Evolutionary conservation across 2,329 filamentous ascomycete species (phyloP), one percentile per base, ranked within the genome.

Genomic region (Ceratocystis cacaofunesta): DNA sequence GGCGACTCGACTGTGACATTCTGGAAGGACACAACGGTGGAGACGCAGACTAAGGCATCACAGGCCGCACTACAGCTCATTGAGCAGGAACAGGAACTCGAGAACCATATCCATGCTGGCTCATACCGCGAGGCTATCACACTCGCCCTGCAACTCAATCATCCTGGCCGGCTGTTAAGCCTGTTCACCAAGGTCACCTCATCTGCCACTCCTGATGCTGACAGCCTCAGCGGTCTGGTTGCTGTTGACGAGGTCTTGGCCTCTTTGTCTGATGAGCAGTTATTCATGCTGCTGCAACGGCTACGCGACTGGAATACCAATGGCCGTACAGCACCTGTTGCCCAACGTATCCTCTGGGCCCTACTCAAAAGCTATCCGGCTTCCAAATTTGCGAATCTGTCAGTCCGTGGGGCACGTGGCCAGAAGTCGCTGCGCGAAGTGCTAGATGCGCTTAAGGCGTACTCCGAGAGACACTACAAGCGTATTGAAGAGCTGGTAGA

Each of bases 291-390:
- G 15, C 81, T 99, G 0, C 79, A 92, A 46, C 82, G 94, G 67
- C 76, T 96, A 57, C 83, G 95, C 58, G 94, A 99, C 76, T 99
- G 94, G 94, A 99, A 99, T 73, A 95, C 94, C 3, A 97, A 97
- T 71, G 91, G 90, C 0, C 83, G 90, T 68, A 95, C 90, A 2
- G 87, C 91, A 0, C 82, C 86, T 4, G 85, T 97, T 0, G 89
- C 94, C 0, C 94, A 99, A 75, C 84, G 87, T 43, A 86, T 99
- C 15, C 77, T 99, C 6, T 88, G 85, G 78, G 84, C 88, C 1
- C 73, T 99, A 6, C 85, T 96, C 63, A 85, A 85, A 69, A 88
- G 85, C 67, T 95, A 96, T 71, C 88, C 91, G 1, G 88, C 89
- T 1, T 84, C 84, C 61, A 84, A 87, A 66, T 84, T 97, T 66